Evolutionary conservation across 305 asterid species (phyloP), one percentile per base, ranked within the genome.

Genomic region (Solanum hybrid): DNA sequence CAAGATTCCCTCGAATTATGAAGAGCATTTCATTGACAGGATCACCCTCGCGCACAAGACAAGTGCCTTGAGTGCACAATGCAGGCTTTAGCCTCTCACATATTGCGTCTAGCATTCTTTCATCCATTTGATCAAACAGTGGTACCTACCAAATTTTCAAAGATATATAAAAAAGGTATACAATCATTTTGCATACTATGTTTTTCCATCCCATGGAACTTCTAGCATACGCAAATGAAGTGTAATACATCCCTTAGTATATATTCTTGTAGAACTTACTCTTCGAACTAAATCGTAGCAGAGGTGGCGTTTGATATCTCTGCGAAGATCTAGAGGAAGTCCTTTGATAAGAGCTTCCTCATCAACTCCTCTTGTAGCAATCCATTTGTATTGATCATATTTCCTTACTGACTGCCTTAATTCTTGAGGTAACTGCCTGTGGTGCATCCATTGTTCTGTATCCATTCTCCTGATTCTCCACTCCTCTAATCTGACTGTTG

Each of bases 401-500:
- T 94, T 96, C 31, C 99, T 93, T 9, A 97, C 96, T 2, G 97
- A 93, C 56, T 95, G 95, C 91, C 96, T 90, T 82, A 96, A 90
- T 90, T 95, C 98, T 46, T 93, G 97, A 56, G 98, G 99, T 29
- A 95, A 92, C 93, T 95, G 98, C 89, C 99, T 92, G n/a, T 97
- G 99, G 87, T 85, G 99, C 98, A 97, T 97, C 99, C 99, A 97
- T 85, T 94, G 97, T 86, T 97, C 99, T 1, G 97, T 94, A 89
- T 97, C 99, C 5, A 94, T 95, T 94, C 98, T 92, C 93, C 92
- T 91, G 79, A 95, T 96, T 89, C 99, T 93, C 98, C 99, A 97
- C 35, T 97, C 99, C 91, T 97, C 99, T 91, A 97, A 91, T 90
- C 98, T 89, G 42, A 96, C 95, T 0, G 98, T 97, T 26, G 99